These are phyloP conservation scores for Apiospora saccharicola DNA, from an alignment of 2,329 filamentous ascomycete genomes.

Conservation along the genomic window DNA sequence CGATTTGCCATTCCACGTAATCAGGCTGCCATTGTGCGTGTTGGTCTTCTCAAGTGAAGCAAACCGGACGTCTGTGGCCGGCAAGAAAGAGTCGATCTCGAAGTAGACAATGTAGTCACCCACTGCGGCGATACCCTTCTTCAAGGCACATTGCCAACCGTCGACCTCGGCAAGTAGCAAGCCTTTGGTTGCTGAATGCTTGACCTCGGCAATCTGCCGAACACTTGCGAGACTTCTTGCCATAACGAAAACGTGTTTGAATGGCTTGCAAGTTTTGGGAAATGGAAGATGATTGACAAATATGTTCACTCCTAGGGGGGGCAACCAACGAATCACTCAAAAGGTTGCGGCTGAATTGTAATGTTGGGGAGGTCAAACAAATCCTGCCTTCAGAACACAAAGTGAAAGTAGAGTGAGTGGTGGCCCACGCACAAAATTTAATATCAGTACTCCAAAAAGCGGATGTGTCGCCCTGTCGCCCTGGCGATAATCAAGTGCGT, in stretches of 20 bases:
- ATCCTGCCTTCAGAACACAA: not conserved
- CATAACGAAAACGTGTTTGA: not conserved
- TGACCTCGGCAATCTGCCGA: not conserved
- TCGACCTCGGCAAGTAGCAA: slow-evolving; percentile 34
- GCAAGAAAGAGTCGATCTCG: slow-evolving; percentile 44
- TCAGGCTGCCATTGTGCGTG: not conserved
- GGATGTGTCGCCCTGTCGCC: no score
- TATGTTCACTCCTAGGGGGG: not conserved
- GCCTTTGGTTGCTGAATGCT: no score
- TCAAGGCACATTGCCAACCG: slow-evolving; percentile 38
- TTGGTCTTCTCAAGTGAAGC: slow-evolving; percentile 29
- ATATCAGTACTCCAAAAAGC: no score
- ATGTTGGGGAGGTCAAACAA: not conserved
- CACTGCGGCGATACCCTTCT: slow-evolving; percentile 25
- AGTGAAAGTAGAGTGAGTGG: no score
- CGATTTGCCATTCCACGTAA: slow-evolving; percentile 27
- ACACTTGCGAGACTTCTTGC: not conserved
- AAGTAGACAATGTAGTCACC: slow-evolving; percentile 42
- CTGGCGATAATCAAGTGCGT: not conserved
- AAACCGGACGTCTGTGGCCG: slow-evolving; percentile 30
- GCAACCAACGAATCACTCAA: not conserved
- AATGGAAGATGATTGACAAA: not conserved
- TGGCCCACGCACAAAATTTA: not conserved
- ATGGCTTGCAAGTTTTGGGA: not conserved
- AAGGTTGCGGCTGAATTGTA: not conserved